Percentiles rank a stretch among this genome's conserved stretches.
Conservation (phyloP, 768 basidiomycete species). For the Clitopilus hobsonii region DNA sequence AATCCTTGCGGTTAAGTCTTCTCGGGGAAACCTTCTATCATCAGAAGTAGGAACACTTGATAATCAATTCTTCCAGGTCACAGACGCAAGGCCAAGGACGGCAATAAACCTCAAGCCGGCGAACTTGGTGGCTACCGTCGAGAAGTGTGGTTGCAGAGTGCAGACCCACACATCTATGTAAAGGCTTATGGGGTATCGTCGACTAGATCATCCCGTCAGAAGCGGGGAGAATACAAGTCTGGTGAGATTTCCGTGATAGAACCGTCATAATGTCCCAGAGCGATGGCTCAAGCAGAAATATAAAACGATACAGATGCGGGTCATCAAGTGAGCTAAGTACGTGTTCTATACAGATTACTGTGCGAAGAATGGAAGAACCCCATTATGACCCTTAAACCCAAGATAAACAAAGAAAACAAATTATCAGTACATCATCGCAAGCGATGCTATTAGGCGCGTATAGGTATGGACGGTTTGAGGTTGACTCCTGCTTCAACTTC, state of each 20-base stretch:
- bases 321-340: not conserved
- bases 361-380: not conserved
- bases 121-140: no score
- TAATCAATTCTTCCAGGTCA: not conserved
- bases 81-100: not conserved
- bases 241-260: no score
- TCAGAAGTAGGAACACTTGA: not conserved
- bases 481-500: conserved; percentile 11
- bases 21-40: not conserved
- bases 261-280: not conserved
- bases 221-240: no score
- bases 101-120: not conserved
- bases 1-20: no score
- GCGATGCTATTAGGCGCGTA: conserved; percentile 6
- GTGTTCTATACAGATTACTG: not conserved
- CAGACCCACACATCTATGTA: no score
- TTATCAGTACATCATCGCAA: not conserved
- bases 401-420: not conserved
- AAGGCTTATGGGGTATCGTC: no score
- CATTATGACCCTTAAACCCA: not conserved
- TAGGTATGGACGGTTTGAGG: conserved; percentile 5
- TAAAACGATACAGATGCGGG: not conserved
- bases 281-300: not conserved
- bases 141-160: no score
- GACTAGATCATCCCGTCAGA: no score